Evolutionary conservation across 2,329 filamentous ascomycete species (phyloP).

Genomic region (Trichoderma hamatum): DNA sequence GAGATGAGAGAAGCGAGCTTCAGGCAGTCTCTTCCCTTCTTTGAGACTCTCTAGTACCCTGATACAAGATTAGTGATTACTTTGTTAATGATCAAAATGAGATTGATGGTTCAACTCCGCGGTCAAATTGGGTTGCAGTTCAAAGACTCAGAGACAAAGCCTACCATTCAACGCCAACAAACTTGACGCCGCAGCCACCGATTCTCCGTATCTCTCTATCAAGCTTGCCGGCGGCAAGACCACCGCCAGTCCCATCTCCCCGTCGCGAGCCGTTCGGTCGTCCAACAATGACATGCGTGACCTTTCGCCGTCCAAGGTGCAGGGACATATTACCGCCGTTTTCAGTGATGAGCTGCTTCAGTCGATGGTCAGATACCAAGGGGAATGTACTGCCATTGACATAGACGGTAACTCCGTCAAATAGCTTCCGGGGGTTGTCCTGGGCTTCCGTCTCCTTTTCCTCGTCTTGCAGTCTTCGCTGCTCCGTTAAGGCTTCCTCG

Average conservation of each 20-base stretch:
- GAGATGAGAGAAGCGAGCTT: conserved; percentile 69
- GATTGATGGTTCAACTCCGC: not conserved
- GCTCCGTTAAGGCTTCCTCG: conserved; percentile 30
- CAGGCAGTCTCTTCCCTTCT: conserved; percentile 71
- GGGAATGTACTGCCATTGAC: conserved; percentile 87
- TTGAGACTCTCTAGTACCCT: conserved; percentile 86
- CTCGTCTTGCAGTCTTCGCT: conserved; percentile 45
- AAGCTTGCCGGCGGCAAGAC: conserved; percentile 75
- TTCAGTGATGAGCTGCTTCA: conserved; percentile 75
- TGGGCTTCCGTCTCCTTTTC: conserved; percentile 53
- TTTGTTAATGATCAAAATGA: not conserved
- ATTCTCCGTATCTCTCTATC: conserved; percentile 75
- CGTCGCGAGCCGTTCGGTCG: conserved; percentile 49
- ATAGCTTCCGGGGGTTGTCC: conserved; percentile 52
- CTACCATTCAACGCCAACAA: conserved; percentile 80
- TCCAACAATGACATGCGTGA: conserved; percentile 86
- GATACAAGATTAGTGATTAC: not conserved
- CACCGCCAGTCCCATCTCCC: conserved; percentile 77
- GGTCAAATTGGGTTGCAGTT: not conserved
- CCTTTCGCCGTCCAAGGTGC: conserved; percentile 69
- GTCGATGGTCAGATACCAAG: conserved; percentile 78
- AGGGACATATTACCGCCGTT: conserved; percentile 75
- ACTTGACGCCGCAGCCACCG: conserved; percentile 72
- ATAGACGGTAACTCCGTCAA: conserved; percentile 74
- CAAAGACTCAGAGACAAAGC: conserved; percentile 33